Base-by-base conservation (phyloP, 2,329 filamentous ascomycete genomes). In the Alternaria rosae region DNA sequence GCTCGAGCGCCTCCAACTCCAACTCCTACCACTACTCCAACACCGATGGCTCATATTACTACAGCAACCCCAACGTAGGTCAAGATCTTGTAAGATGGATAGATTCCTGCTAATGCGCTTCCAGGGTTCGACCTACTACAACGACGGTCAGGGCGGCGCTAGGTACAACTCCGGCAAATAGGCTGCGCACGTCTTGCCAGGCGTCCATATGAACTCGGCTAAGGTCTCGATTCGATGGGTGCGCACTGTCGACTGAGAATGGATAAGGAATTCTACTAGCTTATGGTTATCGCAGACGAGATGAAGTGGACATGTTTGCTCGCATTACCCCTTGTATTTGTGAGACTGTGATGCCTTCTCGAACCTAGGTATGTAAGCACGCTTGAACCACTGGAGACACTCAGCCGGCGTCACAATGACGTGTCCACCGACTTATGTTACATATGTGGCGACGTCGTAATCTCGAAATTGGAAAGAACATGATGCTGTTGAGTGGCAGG, bases 21-120 rank as follows among this genome's bases (percentile, higher is more conserved):
- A 81, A 80, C 65, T 72, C 74, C 11, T 81, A 81, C 68, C 79
- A 81, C 57, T 81, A 81, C 66, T 80, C 78, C 64, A 81, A 80
- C 64, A 65, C 21, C 12, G 11, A 62, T 20, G 59, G 59, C 63
- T 74, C 74, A 6, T 81, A 81, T 67, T 78, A 81, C 59, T 81
- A 81, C 66, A 79, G 76, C 64, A 81, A 80, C 64, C 28, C 59
- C 6, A 45, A 66, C 20, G 61, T 66, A 35, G 43, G 57, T 48
- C 44, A 32, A 47, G 7, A n/a, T n/a, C 5, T 21, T 11, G 21
- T n/a, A 21, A 20, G 20, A 41, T 20, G 2, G 8, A 45, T 12
- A 7, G 11, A 7, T 1, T 9, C 35, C 1, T 44, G 17, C 30
- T 61, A n/a, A 61, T 11, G 15, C 21, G 10, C 21, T 41, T 30